Conservation (phyloP, 2,329 filamentous ascomycete species). For the Pestalotiopsis sp. region DNA sequence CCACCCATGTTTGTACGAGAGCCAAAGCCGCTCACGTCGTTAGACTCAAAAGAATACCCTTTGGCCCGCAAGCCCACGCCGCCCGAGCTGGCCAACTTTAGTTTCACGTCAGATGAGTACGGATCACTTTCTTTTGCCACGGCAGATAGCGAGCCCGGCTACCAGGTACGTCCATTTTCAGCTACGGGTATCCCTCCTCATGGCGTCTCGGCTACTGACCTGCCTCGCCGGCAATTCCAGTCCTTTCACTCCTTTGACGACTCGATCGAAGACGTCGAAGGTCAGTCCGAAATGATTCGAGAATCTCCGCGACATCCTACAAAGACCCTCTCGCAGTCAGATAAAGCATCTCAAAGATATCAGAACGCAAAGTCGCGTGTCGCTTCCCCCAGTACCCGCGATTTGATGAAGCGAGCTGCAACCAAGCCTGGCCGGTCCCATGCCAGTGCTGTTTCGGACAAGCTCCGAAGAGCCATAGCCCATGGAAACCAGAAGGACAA, state of each 20-base stretch:
- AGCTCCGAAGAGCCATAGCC: slow-evolving; percentile 40
- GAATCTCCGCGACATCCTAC: slow-evolving; percentile 26
- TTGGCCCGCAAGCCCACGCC: slow-evolving; percentile 84
- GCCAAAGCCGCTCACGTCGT: slow-evolving; percentile 68
- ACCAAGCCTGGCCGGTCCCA: slow-evolving; percentile 26
- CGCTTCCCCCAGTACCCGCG: slow-evolving; percentile 34
- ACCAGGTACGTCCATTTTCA: slow-evolving; percentile 23
- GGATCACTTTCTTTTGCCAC: slow-evolving; percentile 45
- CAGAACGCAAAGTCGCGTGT: slow-evolving; percentile 34
- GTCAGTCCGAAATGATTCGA: slow-evolving; percentile 33
- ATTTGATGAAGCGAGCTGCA: slow-evolving; percentile 30
- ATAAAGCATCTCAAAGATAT: slow-evolving; percentile 32
- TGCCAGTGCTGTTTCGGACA: slow-evolving; percentile 36
- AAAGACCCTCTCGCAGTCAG: slow-evolving; percentile 23
- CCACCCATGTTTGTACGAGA: slow-evolving; percentile 82
- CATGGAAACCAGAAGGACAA: slow-evolving; percentile 31
- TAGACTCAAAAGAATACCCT: slow-evolving; percentile 90
- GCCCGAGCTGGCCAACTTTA: slow-evolving; percentile 74
- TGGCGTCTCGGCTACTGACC: slow-evolving; percentile 19
- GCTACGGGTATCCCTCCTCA: background rate
- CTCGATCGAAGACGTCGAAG: slow-evolving; percentile 28
- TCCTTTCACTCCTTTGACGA: slow-evolving; percentile 27
- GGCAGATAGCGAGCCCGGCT: slow-evolving; percentile 27
- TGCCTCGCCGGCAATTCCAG: slow-evolving; percentile 4
- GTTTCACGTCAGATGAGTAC: slow-evolving; percentile 68